These are phyloP conservation scores for Pichia phayaonensis DNA, from an alignment of 805 yeast species.

Conservation along the genomic window DNA sequence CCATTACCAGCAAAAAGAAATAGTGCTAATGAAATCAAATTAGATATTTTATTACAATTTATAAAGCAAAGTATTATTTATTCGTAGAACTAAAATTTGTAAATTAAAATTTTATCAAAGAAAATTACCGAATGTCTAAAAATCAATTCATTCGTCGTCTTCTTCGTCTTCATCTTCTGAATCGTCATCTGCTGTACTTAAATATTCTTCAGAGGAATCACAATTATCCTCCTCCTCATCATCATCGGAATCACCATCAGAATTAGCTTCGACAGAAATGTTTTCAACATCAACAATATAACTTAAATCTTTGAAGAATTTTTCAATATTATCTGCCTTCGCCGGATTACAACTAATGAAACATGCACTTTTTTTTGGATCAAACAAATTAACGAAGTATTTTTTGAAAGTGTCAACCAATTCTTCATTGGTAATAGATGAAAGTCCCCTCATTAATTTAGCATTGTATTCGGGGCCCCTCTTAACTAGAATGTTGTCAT, in stretches of 20 bases:
- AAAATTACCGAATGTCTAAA: neutral
- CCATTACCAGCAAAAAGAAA: conserved; percentile 42
- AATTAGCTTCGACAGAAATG: conserved; percentile 27
- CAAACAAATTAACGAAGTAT: conserved; percentile 62
- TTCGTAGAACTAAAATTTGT: neutral
- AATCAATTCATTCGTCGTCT: neutral
- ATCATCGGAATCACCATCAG: conserved; percentile 22
- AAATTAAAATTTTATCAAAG: neutral
- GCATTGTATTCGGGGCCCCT: conserved; percentile 63
- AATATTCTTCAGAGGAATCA: conserved; percentile 7
- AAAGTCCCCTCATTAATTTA: conserved; percentile 45
- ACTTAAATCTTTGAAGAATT: conserved; percentile 43
- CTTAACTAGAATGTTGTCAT: conserved; percentile 56
- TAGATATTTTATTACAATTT: neutral
- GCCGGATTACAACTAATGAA: conserved; percentile 72
- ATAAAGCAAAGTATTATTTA: neutral
- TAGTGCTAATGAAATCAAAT: conserved; percentile 1
- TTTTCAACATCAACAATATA: conserved; percentile 56
- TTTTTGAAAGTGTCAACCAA: conserved; percentile 41
- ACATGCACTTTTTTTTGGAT: conserved; percentile 44
- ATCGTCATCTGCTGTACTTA: neutral
- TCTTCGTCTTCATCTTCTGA: neutral
- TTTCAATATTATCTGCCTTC: conserved; percentile 39
- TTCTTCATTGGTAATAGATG: conserved; percentile 46
- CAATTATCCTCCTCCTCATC: conserved; percentile 17